These are phyloP conservation scores for Tylopilus felleus DNA, from an alignment of 768 basidiomycete genomes.

Conservation along the genomic window DNA sequence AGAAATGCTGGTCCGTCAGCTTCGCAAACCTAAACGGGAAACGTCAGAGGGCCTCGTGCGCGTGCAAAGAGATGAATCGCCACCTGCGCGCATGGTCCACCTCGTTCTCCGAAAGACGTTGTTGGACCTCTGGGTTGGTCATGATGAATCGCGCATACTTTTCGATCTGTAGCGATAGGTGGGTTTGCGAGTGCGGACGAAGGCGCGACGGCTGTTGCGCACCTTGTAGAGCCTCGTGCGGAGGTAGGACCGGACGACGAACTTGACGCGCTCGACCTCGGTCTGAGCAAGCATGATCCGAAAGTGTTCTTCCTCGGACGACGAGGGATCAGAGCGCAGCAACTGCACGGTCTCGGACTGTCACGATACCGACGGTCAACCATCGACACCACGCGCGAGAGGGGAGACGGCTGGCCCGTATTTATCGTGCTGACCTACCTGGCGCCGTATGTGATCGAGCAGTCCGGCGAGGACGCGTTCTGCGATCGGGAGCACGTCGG, in stretches of 20 bases:
- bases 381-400: no score
- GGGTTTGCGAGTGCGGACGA: no score
- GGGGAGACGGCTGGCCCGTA: neutral
- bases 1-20: constrained; percentile 74
- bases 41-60: neutral
- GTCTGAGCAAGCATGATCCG: constrained; percentile 91
- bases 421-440: constrained; percentile 48
- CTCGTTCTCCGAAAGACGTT: constrained; percentile 79
- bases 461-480: constrained; percentile 62
- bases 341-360: constrained; percentile 78
- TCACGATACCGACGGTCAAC: neutral
- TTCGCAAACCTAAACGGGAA: constrained; percentile 58
- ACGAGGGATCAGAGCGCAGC: constrained; percentile 74
- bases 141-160: constrained; percentile 80
- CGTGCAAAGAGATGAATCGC: constrained; percentile 12
- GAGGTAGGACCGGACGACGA: constrained; percentile 85
- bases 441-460: constrained; percentile 75
- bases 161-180: constrained; percentile 61
- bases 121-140: constrained; percentile 66
- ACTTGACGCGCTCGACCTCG: constrained; percentile 92
- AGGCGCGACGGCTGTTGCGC: neutral
- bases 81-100: constrained; percentile 76
- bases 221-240: constrained; percentile 87
- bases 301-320: constrained; percentile 91
- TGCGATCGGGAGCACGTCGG: constrained; percentile 73